Evolutionary conservation across 345 rosid species (phyloP), one percentile per base, ranked within the genome.

Genomic region (sweet orange (Citrus sinensis)): DNA sequence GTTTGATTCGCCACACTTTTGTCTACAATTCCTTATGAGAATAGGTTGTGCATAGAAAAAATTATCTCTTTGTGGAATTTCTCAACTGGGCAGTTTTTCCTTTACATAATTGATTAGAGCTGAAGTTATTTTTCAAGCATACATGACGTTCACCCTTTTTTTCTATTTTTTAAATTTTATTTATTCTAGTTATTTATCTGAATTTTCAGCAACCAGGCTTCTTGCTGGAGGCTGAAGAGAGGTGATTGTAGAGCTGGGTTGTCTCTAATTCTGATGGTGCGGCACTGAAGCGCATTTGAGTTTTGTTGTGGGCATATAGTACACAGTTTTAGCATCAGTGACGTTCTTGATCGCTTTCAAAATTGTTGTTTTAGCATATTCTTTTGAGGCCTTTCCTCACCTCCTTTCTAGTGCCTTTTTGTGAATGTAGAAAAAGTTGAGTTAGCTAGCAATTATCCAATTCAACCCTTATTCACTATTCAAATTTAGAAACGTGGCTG

Each of bases 231-330:
- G 80, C 59, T 70, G 74, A 77, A 78, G 79, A 67, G 76, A 67
- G 76, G 79, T 73, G 83, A 79, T 64, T 74, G 29, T 54, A 71
- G 82, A 71, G 82, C 80, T 63, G 77, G 66, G 62, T 79, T 82
- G 83, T 84, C 80, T 35, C 64, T 34, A 62, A 76, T 79, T 56
- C 76, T 0, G 78, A 78, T 71, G 84, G 72, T 76, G 78, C 76
- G 83, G 86, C 76, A 37, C 56, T 73, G 75, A 70, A 74, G 88
- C 62, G 37, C 81, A 37, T 76, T 46, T 68, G 83, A 82, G 40
- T 85, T 83, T 85, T 82, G 78, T 74, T 77, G n/a, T 74, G 81
- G 83, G 74, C 42, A 66, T 76, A 55, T 75, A 73, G 65, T 83
- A 66, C 20, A 79, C 68, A 77, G 76, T 62, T 59, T 70, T 75